These are phyloP conservation scores for Aspergillus mulundensis DNA, from an alignment of 495 filamentous ascomycete genomes.

Conservation along the genomic window DNA sequence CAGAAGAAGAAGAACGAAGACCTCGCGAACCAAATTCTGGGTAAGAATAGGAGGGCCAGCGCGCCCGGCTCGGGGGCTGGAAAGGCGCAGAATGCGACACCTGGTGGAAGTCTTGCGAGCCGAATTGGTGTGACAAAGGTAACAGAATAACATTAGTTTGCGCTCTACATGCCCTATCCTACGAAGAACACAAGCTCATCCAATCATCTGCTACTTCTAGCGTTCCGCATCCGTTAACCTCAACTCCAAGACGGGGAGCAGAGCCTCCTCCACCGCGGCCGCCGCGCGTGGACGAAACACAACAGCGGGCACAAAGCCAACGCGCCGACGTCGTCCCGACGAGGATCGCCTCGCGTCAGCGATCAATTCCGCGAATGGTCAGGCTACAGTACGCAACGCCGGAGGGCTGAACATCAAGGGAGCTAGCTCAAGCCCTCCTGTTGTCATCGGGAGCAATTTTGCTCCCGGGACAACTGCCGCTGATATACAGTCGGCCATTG, in stretches of 20 bases:
- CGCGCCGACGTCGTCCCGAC: slow-evolving; percentile 35
- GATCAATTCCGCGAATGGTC: slow-evolving; percentile 25
- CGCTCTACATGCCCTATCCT: not conserved
- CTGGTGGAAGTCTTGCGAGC: slow-evolving; percentile 59
- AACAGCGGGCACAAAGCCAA: slow-evolving; percentile 24
- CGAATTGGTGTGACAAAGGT: slow-evolving; percentile 74
- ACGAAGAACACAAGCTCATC: not conserved
- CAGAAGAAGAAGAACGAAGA: slow-evolving; percentile 65
- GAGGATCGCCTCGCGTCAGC: slow-evolving; percentile 36
- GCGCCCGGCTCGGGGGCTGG: slow-evolving; percentile 47
- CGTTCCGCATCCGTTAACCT: slow-evolving; percentile 40
- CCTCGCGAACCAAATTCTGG: slow-evolving; percentile 68
- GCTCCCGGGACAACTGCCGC: slow-evolving; percentile 89
- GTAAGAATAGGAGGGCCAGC: slow-evolving; percentile 57
- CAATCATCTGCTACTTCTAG: slow-evolving; percentile 20
- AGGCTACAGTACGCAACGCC: slow-evolving; percentile 25
- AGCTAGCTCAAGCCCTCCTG: slow-evolving; percentile 65
- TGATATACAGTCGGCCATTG: slow-evolving; percentile 86
- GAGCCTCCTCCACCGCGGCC: slow-evolving; percentile 17
- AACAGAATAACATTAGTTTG: slow-evolving; percentile 5
- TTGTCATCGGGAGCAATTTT: slow-evolving; percentile 86
- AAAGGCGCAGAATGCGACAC: slow-evolving; percentile 44
- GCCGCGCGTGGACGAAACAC: slow-evolving; percentile 13
- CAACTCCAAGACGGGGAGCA: slow-evolving; percentile 31
- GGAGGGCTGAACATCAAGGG: slow-evolving; percentile 74